Evolutionary conservation across 2,329 filamentous ascomycete genomes (phyloP), one percentile per base, ranked within the genome.

Genomic region (Polytolypa hystricis): DNA sequence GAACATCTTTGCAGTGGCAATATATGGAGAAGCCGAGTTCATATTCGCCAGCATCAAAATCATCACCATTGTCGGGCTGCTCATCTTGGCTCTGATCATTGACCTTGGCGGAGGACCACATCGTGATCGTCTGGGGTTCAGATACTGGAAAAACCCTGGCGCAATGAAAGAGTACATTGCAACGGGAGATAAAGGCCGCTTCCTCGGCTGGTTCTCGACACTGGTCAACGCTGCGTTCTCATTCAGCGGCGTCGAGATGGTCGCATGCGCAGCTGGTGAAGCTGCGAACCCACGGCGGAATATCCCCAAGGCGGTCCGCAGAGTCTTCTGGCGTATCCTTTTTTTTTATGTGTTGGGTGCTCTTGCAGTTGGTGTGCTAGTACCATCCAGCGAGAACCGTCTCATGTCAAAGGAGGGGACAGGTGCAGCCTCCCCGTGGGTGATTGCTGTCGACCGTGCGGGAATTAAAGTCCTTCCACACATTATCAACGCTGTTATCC

Each of bases 401-500:
- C 38, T 45, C 15, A 27, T 47, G 28, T 29, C 27, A 0, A 66
- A 66, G 12, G 73, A 72, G 33, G 75, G 85, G 40, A 37, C 17
- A 11, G 42, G 47, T 36, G 78, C 4, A 69, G 87, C 39, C 82
- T 63, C 58, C 30, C 79, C 78, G 8, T 84, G 79, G 49, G 81
- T 87, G 41, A 82, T 86, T 43, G 82, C 81, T 12, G 76, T 79
- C 25, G 67, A 71, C 8, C 70, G 74, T 19, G 81, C 81, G 2
- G 75, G 78, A 0, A 77, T 86, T 39, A 67, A 65, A 4, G 77
- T 70, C 5, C 70, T 86, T 4, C 78, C 80, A 0, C 76, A 74
- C 4, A 72, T 87, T 37, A 77, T 87, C 58, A 89, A 89, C 54
- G 81, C 80, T 23, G 67, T 86, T 17, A 78, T 87, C 47, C 68